Conservation (phyloP, 2,329 filamentous ascomycete species). For the Fusarium aywerte region DNA sequence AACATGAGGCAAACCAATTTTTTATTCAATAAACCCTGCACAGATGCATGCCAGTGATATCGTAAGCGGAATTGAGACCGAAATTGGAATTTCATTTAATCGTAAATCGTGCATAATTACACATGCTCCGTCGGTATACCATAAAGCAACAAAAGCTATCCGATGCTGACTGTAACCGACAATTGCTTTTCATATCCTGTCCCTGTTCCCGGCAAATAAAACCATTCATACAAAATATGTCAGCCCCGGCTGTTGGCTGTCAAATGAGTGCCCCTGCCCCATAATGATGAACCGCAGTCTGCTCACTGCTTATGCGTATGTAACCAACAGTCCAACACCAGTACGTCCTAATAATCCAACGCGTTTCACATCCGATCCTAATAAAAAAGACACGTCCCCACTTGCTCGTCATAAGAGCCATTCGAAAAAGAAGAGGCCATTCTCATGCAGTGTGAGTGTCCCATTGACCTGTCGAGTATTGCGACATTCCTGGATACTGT, state of each 20-base stretch:
- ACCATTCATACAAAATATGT: slow-evolving; percentile 7
- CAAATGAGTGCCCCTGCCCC: slow-evolving; percentile 23
- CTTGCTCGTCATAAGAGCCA: slow-evolving; percentile 9
- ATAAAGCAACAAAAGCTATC: background rate
- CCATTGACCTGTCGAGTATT: slow-evolving; percentile 41
- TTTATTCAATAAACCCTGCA: slow-evolving; percentile 5
- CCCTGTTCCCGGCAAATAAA: slow-evolving; percentile 13
- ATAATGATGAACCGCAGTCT: slow-evolving; percentile 28
- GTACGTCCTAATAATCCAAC: slow-evolving; percentile 9
- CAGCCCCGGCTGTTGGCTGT: slow-evolving; percentile 7
- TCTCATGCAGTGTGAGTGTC: slow-evolving; percentile 8
- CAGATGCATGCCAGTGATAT: slow-evolving; percentile 3
- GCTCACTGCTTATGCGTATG: slow-evolving; percentile 16
- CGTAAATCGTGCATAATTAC: slow-evolving; percentile 29
- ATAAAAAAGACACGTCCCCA: slow-evolving; percentile 13
- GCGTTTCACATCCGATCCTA: slow-evolving; percentile 25
- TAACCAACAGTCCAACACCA: slow-evolving; percentile 2
- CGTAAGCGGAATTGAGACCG: background rate
- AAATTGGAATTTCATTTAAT: slow-evolving; percentile 21
- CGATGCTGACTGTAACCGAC: background rate
- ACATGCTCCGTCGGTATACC: background rate
- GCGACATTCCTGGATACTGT: slow-evolving; percentile 20
- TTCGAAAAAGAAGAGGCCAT: slow-evolving; percentile 2
- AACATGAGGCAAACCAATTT: slow-evolving; percentile 5
- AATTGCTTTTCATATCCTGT: slow-evolving; percentile 20